Percentiles rank a stretch among this genome's conserved stretches.
Conservation (phyloP, 305 asterid genomes). For the Solanum hybrid region DNA sequence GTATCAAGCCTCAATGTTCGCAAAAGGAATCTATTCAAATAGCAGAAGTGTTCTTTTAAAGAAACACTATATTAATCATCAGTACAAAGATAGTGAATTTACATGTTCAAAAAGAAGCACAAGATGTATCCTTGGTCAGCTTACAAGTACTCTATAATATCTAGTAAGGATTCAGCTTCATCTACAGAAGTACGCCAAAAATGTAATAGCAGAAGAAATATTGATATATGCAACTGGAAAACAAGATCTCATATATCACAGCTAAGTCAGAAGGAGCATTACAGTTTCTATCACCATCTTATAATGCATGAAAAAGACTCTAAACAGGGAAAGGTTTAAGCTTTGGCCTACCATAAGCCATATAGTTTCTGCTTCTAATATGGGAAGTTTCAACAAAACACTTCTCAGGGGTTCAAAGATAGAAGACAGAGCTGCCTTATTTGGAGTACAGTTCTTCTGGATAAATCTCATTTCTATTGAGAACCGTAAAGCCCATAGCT, state of each 20-base stretch:
- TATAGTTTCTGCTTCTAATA: constrained; percentile 57
- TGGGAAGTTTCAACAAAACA: constrained; percentile 38
- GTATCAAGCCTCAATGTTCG: background rate
- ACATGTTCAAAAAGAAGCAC: background rate
- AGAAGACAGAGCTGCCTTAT: constrained; percentile 34
- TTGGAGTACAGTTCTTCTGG: constrained; percentile 26
- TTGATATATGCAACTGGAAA: background rate
- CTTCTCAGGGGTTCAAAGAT: constrained; percentile 43
- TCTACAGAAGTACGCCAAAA: background rate
- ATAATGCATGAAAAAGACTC: background rate
- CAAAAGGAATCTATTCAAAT: background rate
- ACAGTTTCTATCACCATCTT: background rate
- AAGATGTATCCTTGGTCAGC: background rate
- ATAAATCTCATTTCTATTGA: constrained; percentile 46
- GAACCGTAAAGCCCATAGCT: constrained; percentile 57
- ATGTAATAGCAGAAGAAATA: background rate
- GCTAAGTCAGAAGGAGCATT: background rate
- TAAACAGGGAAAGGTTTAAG: background rate
- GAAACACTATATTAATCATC: background rate
- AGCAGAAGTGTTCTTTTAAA: background rate
- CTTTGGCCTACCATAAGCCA: constrained; percentile 74
- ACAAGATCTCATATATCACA: background rate
- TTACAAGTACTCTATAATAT: background rate
- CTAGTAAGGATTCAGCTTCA: background rate
- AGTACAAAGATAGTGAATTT: background rate